These are phyloP conservation scores for Neltuma alba DNA, from an alignment of 306 rosid genomes.

Conservation along the genomic window DNA sequence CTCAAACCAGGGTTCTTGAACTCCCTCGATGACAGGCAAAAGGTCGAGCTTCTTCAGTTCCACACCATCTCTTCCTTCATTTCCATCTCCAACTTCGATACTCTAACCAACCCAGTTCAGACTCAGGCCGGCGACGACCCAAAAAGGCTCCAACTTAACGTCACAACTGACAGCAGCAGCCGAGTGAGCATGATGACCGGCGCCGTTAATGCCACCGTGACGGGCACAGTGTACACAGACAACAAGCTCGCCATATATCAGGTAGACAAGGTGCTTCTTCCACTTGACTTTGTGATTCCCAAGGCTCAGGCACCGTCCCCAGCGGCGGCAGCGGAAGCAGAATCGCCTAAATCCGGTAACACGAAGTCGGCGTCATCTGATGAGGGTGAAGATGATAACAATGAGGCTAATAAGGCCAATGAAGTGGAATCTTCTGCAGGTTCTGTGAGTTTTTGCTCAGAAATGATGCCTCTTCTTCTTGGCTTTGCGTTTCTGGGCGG, in stretches of 20 bases:
- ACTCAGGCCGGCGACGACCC: slow-evolving; percentile 70
- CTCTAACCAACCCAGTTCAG: slow-evolving; percentile 70
- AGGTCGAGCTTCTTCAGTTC: slow-evolving; percentile 64
- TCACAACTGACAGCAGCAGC: slow-evolving; percentile 46
- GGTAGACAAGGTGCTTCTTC: slow-evolving; percentile 69
- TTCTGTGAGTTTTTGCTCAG: not conserved
- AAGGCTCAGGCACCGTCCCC: slow-evolving; percentile 59
- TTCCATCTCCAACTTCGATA: slow-evolving; percentile 58
- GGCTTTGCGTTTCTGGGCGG: slow-evolving; percentile 36
- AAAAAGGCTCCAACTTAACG: slow-evolving; percentile 59
- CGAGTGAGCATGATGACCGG: slow-evolving; percentile 69
- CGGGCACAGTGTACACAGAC: slow-evolving; percentile 61
- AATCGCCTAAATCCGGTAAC: slow-evolving; percentile 37
- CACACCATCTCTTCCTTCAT: slow-evolving; percentile 57
- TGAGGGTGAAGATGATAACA: slow-evolving; percentile 12
- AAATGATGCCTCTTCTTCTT: slow-evolving; percentile 21
- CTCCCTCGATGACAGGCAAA: slow-evolving; percentile 55
- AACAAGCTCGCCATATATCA: slow-evolving; percentile 47
- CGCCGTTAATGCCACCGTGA: slow-evolving; percentile 61
- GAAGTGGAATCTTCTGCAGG: slow-evolving; percentile 23
- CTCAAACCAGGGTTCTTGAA: slow-evolving; percentile 71
- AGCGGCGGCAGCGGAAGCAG: slow-evolving; percentile 21
- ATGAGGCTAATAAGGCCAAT: slow-evolving; percentile 9
- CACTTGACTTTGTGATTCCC: slow-evolving; percentile 62
- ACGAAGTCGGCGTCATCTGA: slow-evolving; percentile 21